Evolutionary conservation across 495 filamentous ascomycete genomes (phyloP).

Genomic region (Daldinia concentrica): DNA sequence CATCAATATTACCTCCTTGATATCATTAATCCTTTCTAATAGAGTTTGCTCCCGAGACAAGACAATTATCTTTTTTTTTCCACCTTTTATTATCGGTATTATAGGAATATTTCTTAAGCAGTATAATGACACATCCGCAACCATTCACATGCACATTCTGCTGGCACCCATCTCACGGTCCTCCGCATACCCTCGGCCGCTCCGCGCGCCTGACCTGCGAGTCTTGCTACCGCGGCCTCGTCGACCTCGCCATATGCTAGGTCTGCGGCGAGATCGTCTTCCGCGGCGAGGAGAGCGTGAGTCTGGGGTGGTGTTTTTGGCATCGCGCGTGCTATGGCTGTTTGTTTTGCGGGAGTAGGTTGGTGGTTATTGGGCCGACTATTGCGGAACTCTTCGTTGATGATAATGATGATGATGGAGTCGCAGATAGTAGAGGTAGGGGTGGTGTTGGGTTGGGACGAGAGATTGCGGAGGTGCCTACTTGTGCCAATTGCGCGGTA

Average conservation of each 20-base stretch:
- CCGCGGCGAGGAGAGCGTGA: conserved; percentile 56
- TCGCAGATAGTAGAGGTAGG: too few species aligned
- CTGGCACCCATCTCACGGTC: conserved; percentile 45
- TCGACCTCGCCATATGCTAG: conserved; percentile 59
- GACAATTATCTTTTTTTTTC: neutral
- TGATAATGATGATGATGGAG: neutral
- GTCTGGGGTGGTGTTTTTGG: conserved; percentile 62
- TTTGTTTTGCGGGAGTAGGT: conserved; percentile 52
- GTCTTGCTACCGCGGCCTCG: conserved; percentile 50
- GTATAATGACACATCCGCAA: conserved; percentile 4
- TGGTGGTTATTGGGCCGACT: conserved; percentile 23
- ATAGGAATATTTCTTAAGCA: neutral
- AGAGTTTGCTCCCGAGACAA: neutral
- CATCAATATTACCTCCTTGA: neutral
- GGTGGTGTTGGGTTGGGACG: conserved; percentile 4
- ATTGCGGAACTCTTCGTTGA: conserved; percentile 26
- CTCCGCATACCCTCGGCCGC: conserved; percentile 43
- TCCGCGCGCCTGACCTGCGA: conserved; percentile 53
- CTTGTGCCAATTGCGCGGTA: conserved; percentile 47
- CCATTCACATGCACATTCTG: conserved; percentile 61
- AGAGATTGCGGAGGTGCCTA: conserved; percentile 49
- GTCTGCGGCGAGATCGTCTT: conserved; percentile 59
- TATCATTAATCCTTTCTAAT: neutral
- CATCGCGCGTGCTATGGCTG: conserved; percentile 59
- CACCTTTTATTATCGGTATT: neutral